Conservation (phyloP, 2,329 filamentous ascomycete genomes). For the Hypoxylon sp. region DNA sequence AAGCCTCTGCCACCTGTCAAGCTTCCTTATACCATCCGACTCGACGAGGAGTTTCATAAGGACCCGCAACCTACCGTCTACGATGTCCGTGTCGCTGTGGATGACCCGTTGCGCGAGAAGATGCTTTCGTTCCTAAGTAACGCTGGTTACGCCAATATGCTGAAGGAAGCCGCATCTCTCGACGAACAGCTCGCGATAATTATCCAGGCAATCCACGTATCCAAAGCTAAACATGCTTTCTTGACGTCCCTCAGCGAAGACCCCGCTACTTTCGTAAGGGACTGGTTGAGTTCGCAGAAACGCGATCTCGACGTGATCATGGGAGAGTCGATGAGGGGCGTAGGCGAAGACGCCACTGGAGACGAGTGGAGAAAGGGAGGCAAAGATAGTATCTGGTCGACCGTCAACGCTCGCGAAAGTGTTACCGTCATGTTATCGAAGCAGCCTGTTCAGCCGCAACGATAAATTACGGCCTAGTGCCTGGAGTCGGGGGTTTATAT, state of each 20-base stretch:
- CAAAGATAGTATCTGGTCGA: conserved; percentile 68
- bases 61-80: conserved; percentile 86
- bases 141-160: conserved; percentile 76
- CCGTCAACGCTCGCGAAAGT: conserved; percentile 73
- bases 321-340: conserved; percentile 81
- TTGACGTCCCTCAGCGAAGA: conserved; percentile 83
- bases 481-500: neutral
- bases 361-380: conserved; percentile 80
- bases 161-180: conserved; percentile 81
- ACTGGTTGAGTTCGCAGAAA: conserved; percentile 93
- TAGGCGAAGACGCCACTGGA: conserved; percentile 68
- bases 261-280: conserved; percentile 84
- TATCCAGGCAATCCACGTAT: conserved; percentile 85
- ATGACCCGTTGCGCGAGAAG: conserved; percentile 82
- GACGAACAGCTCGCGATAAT: conserved; percentile 90
- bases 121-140: conserved; percentile 77
- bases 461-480: conserved; percentile 11
- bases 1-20: conserved; percentile 84
- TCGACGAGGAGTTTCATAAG: conserved; percentile 86
- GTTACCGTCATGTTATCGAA: conserved; percentile 73
- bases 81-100: conserved; percentile 86
- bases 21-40: conserved; percentile 92
- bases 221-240: conserved; percentile 93
- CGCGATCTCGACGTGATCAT: conserved; percentile 90
- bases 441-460: conserved; percentile 57